Conservation (phyloP, 176 grass and related monocot genomes). For the Oryza coarctata region DNA sequence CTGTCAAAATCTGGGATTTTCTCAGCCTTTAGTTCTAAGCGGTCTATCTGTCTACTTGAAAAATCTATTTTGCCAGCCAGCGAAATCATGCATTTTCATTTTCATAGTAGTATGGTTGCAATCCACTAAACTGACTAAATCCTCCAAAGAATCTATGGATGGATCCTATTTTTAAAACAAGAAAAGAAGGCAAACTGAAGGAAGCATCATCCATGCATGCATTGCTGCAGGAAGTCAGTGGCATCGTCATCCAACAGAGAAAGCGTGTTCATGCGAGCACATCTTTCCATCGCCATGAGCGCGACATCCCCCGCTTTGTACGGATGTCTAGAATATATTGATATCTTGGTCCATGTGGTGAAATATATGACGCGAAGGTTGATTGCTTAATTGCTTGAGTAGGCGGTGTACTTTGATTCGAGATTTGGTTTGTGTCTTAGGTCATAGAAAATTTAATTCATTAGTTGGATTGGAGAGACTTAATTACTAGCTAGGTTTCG, state of each 20-base stretch:
- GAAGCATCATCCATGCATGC: background rate
- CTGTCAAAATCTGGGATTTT: no score
- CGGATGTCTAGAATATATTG: background rate
- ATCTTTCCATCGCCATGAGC: background rate
- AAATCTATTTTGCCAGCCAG: no score
- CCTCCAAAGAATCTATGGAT: background rate
- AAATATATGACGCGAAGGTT: background rate
- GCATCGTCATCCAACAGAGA: constrained; percentile 11
- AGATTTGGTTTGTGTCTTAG: background rate
- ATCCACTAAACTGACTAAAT: background rate
- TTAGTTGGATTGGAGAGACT: background rate
- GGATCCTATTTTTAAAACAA: background rate
- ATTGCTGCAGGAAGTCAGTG: background rate
- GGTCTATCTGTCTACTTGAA: no score
- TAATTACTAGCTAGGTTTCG: no score
- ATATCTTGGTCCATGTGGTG: background rate
- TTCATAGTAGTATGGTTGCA: no score
- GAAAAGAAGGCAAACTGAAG: background rate
- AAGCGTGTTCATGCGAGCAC: background rate
- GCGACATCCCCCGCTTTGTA: background rate
- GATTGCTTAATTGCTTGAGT: background rate
- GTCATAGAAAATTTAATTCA: background rate
- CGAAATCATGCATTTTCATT: no score
- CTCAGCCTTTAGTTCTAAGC: no score
- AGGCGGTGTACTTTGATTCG: background rate